Evolutionary conservation across 148 eudicot genomes (phyloP).

Genomic region (Drosera capensis): DNA sequence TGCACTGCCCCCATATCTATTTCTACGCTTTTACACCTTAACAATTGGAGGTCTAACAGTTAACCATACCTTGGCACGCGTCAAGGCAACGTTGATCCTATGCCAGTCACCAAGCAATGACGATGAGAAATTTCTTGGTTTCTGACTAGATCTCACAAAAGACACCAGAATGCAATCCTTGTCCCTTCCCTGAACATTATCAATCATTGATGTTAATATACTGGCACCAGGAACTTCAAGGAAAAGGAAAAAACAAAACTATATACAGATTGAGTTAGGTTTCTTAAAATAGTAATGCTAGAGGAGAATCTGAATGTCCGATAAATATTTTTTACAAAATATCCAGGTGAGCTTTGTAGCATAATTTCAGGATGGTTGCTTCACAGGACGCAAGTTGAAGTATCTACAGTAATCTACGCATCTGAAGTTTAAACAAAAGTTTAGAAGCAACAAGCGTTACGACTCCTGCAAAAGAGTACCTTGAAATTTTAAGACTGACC

Average conservation of each 20-base stretch:
- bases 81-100: conserved; percentile 84
- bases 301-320: no score
- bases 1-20: neutral
- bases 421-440: no score
- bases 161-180: conserved; percentile 90
- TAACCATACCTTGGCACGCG: conserved; percentile 76
- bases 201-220: neutral
- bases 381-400: no score
- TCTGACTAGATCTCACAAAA: conserved; percentile 65
- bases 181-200: conserved; percentile 65
- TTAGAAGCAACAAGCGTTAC: no score
- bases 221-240: neutral
- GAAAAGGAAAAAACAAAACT: neutral
- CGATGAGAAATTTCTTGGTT: conserved; percentile 48
- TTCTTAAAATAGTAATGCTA: no score
- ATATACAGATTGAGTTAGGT: neutral
- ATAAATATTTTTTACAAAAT: no score
- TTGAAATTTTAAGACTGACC: neutral
- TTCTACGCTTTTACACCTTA: neutral
- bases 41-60: neutral
- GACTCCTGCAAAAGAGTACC: no score
- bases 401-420: no score
- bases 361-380: no score
- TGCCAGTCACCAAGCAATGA: conserved; percentile 98
- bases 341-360: no score